phyloP scores from a whole-genome alignment of 179 eudicot species.

The Vitellaria paradoxa region DNA sequence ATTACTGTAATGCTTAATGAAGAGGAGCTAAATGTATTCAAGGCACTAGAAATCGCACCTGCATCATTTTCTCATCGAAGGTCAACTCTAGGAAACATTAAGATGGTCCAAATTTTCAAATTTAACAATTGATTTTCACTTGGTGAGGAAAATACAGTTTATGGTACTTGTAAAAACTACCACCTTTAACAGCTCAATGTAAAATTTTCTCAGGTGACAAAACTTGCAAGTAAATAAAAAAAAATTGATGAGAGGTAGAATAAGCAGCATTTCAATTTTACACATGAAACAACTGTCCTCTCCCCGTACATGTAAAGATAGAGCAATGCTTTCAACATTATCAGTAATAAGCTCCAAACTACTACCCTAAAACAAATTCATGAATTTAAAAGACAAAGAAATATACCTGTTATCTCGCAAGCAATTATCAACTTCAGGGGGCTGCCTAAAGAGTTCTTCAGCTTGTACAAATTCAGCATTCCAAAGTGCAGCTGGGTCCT shows the following conservation, averaged over 20 bases:
- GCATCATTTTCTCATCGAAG: no score
- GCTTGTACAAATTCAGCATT: conserved; percentile 95
- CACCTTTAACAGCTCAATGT: no score
- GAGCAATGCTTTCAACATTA: neutral
- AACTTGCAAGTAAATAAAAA: neutral
- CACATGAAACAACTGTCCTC: neutral
- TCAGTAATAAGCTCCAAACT: neutral
- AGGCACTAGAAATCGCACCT: no score
- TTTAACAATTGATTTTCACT: no score
- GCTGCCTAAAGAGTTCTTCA: conserved; percentile 88
- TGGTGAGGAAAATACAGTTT: no score
- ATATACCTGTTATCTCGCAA: conserved; percentile 83
- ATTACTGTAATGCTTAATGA: no score
- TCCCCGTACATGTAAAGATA: neutral
- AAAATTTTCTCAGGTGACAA: neutral
- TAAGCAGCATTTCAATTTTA: neutral
- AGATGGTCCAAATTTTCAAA: no score
- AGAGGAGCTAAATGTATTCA: no score
- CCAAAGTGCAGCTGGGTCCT: conserved; percentile 90
- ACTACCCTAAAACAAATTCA: neutral
- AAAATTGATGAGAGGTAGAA: neutral
- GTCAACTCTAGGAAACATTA: no score
- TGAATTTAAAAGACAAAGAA: neutral
- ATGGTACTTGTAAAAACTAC: no score
- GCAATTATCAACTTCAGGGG: conserved; percentile 62